Evolutionary conservation across 495 filamentous ascomycete species (phyloP).

Genomic region (Trichoderma asperelloides): DNA sequence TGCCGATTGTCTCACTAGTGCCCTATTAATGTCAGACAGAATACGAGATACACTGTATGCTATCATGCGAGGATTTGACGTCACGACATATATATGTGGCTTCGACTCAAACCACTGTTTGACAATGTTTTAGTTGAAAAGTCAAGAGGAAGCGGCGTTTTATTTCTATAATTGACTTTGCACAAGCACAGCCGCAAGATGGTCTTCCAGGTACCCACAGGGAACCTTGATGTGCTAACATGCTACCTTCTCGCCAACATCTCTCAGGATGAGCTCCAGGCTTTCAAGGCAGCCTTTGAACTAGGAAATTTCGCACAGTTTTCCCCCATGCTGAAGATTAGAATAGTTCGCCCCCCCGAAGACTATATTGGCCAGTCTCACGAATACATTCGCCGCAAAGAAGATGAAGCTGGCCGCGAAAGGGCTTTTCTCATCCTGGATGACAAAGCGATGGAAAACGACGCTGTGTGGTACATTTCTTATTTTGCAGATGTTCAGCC

Average conservation of each 20-base stretch:
- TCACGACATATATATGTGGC: no score
- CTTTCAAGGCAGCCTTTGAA: constrained; percentile 16
- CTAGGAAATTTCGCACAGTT: constrained; percentile 14
- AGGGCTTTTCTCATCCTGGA: constrained; percentile 14
- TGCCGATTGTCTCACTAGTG: not conserved
- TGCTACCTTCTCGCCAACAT: constrained; percentile 15
- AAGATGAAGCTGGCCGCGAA: constrained; percentile 14
- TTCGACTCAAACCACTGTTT: no score
- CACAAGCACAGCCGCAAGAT: not conserved
- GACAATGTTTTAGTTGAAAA: no score
- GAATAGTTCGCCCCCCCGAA: constrained; percentile 12
- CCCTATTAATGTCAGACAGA: not conserved
- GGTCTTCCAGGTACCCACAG: constrained; percentile 1
- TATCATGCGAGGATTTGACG: not conserved
- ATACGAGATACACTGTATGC: not conserved
- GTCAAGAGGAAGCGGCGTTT: no score
- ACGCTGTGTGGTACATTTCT: constrained; percentile 15
- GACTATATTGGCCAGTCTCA: constrained; percentile 13
- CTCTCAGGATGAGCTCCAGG: constrained; percentile 11
- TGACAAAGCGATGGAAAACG: constrained; percentile 4
- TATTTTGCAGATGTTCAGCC: constrained; percentile 11
- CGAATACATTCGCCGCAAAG: constrained; percentile 15
- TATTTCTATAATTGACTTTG: no score
- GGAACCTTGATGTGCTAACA: constrained; percentile 6
- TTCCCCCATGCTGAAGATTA: constrained; percentile 13